phyloP scores from a whole-genome alignment of 2,329 filamentous ascomycete species.

The Talaromyces sp. region DNA sequence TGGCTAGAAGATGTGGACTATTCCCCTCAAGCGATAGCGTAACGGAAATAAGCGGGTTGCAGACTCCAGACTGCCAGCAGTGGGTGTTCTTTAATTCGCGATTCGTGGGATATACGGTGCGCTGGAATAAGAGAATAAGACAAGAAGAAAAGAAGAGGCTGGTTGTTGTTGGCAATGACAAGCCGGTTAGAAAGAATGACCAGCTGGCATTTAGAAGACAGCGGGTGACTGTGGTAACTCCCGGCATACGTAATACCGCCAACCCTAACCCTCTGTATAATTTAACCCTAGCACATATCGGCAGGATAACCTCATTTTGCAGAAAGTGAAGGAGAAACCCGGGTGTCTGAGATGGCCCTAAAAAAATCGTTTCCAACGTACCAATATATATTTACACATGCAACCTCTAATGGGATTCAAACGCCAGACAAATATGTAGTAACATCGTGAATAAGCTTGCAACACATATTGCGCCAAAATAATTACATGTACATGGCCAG shows the following conservation, averaged over 20 bases:
- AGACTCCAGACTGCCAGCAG: neutral
- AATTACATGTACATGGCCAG: neutral
- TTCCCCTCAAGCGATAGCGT: neutral
- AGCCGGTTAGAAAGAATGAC: conserved; percentile 12
- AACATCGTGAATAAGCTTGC: neutral
- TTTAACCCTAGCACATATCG: neutral
- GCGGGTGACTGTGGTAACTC: neutral
- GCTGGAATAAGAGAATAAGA: neutral
- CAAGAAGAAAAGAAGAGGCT: neutral
- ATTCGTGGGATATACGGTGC: neutral
- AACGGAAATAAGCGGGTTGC: neutral
- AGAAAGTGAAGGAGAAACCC: neutral
- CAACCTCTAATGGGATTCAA: neutral
- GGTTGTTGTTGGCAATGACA: neutral
- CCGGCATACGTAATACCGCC: neutral
- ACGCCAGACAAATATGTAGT: conserved; percentile 1
- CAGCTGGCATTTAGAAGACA: conserved; percentile 2
- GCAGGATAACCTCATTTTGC: neutral
- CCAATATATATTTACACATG: neutral
- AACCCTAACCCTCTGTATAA: too few relatives aligned
- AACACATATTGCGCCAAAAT: neutral
- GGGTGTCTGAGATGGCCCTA: neutral
- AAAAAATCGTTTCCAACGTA: neutral
- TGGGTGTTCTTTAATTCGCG: neutral
- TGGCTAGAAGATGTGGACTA: neutral